Evolutionary conservation across 768 basidiomycete genomes (phyloP).

Genomic region (Gymnopilus dilepis): DNA sequence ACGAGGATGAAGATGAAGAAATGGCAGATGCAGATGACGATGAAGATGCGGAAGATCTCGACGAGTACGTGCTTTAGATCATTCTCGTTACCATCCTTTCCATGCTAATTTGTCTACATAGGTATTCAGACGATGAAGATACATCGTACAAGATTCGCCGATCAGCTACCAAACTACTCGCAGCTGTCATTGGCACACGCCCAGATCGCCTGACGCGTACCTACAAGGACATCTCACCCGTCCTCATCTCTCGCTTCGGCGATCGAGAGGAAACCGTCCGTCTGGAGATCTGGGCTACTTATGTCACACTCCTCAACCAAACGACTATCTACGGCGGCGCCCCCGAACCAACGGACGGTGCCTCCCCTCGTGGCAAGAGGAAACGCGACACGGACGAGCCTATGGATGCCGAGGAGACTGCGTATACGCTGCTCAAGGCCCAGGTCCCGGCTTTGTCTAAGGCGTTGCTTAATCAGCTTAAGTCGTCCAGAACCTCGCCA

Average conservation of each 20-base stretch:
- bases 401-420: slow-evolving; percentile 77
- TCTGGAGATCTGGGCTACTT: slow-evolving; percentile 90
- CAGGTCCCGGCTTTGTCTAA: slow-evolving; percentile 85
- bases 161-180: slow-evolving; percentile 87
- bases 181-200: slow-evolving; percentile 86
- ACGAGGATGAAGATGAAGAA: slow-evolving; percentile 58
- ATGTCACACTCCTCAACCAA: slow-evolving; percentile 81
- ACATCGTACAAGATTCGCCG: slow-evolving; percentile 97
- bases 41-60: slow-evolving; percentile 83
- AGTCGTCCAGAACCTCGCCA: slow-evolving; percentile 76
- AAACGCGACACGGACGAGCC: slow-evolving; percentile 77
- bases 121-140: slow-evolving; percentile 98
- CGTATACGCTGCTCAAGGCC: slow-evolving; percentile 68
- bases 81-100: neutral
- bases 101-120: neutral
- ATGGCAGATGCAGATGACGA: slow-evolving; percentile 72
- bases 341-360: slow-evolving; percentile 56
- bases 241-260: slow-evolving; percentile 88
- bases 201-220: slow-evolving; percentile 83
- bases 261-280: slow-evolving; percentile 96
- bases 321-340: slow-evolving; percentile 79
- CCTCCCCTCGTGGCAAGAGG: slow-evolving; percentile 64
- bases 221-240: slow-evolving; percentile 85
- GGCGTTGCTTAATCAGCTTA: slow-evolving; percentile 84
- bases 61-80: slow-evolving; percentile 57